These are phyloP conservation scores for Gyrodon lividus DNA, from an alignment of 768 basidiomycete species.

Conservation along the genomic window DNA sequence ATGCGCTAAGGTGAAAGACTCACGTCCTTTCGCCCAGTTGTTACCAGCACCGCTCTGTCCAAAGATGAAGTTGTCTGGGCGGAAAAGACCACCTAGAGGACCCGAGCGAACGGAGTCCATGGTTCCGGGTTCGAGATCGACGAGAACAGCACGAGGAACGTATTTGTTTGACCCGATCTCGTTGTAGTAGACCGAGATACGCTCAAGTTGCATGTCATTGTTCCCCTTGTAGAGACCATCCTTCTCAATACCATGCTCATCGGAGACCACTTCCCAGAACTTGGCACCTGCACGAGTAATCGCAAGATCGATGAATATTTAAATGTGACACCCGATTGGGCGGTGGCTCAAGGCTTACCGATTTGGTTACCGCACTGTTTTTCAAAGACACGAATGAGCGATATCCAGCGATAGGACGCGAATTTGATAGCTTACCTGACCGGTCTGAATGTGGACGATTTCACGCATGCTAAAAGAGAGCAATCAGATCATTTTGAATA, in stretches of 20 bases:
- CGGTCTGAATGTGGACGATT: constrained; percentile 99
- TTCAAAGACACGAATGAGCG: constrained; percentile 32
- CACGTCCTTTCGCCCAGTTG: constrained; percentile 99
- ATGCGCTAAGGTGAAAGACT: constrained; percentile 36
- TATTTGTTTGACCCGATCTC: constrained; percentile 95
- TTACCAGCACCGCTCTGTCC: constrained; percentile 98
- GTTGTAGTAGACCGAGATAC: constrained; percentile 98
- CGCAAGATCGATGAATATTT: constrained; percentile 18
- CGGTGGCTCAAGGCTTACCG: constrained; percentile 52
- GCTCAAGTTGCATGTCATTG: constrained; percentile 94
- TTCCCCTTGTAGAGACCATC: constrained; percentile 94
- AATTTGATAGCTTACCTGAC: constrained; percentile 65
- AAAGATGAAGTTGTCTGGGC: constrained; percentile 98
- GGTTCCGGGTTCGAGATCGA: constrained; percentile 97
- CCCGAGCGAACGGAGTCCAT: constrained; percentile 93
- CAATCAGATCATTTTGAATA: constrained; percentile 25
- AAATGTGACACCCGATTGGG: constrained; percentile 9
- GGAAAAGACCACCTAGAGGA: constrained; percentile 89
- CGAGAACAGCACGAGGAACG: constrained; percentile 95
- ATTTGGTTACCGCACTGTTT: constrained; percentile 97
- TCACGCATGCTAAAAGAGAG: constrained; percentile 81
- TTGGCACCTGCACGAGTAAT: constrained; percentile 65
- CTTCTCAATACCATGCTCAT: constrained; percentile 94
- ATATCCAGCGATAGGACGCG: not conserved
- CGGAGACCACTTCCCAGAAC: constrained; percentile 98